Evolutionary conservation across 1,284 basidiomycete genomes (phyloP).

Genomic region (Serendipita sp.): DNA sequence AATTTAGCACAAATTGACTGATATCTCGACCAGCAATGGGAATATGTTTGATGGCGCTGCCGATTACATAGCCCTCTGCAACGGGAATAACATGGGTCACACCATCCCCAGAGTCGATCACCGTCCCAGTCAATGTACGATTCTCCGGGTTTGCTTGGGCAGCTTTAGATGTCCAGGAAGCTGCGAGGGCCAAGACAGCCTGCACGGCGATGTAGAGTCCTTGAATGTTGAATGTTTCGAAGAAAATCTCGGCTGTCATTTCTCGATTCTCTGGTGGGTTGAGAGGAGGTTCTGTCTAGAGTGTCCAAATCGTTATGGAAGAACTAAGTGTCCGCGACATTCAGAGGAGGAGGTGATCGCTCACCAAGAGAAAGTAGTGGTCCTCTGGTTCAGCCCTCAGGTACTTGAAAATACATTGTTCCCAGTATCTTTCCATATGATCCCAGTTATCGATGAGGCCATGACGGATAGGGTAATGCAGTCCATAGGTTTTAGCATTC

Average conservation of each 20-base stretch:
- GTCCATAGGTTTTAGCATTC: constrained; percentile 86
- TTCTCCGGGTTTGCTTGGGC: constrained; percentile 46
- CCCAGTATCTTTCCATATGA: constrained; percentile 99
- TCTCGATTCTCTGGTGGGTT: constrained; percentile 98
- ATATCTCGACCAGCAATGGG: constrained; percentile 98
- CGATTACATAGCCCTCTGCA: constrained; percentile 98
- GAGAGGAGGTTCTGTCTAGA: constrained; percentile 90
- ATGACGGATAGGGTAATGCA: constrained; percentile 95
- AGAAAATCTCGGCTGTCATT: constrained; percentile 99
- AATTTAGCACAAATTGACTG: constrained; percentile 90
- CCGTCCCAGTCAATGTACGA: constrained; percentile 90
- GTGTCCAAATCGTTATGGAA: not conserved
- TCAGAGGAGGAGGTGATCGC: constrained; percentile 21
- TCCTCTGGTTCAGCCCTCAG: constrained; percentile 97
- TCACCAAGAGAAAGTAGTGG: constrained; percentile 91
- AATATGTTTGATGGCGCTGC: constrained; percentile 97
- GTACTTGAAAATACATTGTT: constrained; percentile 99
- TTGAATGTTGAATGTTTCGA: constrained; percentile 98
- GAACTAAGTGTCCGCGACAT: not conserved
- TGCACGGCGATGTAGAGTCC: constrained; percentile 97
- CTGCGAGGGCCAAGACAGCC: constrained; percentile 96
- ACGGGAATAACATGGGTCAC: constrained; percentile 95
- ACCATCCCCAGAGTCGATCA: constrained; percentile 98
- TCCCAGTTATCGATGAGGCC: constrained; percentile 99
- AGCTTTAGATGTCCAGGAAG: constrained; percentile 90